A percentile compares a stretch with the other conserved stretches of the same genome.
phyloP scores from a whole-genome alignment of 495 filamentous ascomycete species.

The Penicillium lagena region DNA sequence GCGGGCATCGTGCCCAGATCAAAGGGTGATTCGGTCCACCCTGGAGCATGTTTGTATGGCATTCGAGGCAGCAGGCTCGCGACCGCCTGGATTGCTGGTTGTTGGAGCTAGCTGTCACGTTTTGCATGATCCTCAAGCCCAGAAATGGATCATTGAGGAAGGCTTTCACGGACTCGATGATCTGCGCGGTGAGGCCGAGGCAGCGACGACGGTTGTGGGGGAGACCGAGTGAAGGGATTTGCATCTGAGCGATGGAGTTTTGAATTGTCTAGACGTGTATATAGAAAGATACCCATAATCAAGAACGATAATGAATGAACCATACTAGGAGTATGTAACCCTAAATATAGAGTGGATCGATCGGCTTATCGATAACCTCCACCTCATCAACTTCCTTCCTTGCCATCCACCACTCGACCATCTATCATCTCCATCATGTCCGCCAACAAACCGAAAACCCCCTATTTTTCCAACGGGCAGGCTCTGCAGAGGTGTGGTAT shows the following conservation, averaged over 20 bases:
- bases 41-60: conserved; percentile 71
- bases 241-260: conserved; percentile 3
- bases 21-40: conserved; percentile 84
- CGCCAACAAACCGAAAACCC: conserved; percentile 12
- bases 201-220: conserved; percentile 1
- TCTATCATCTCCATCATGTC: conserved; percentile 20
- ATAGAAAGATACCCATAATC: conserved; percentile 18
- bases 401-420: not conserved
- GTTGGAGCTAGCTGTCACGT: conserved; percentile 80
- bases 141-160: conserved; percentile 83
- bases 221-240: conserved; percentile 6
- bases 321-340: no score
- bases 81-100: conserved; percentile 88
- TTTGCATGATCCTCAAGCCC: conserved; percentile 45
- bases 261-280: conserved; percentile 10
- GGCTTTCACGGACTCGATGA: conserved; percentile 66
- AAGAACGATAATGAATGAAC: not conserved
- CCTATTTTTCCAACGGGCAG: conserved; percentile 34
- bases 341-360: conserved; percentile 3
- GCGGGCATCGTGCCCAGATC: conserved; percentile 89
- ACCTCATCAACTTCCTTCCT: conserved; percentile 6
- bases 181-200: conserved; percentile 21
- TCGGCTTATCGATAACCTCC: conserved; percentile 5
- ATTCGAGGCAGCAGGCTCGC: conserved; percentile 81
- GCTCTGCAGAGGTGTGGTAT: conserved; percentile 23